phyloP scores from a whole-genome alignment of 192 early-diverging fungal genomes.

The Coemansia sp. region DNA sequence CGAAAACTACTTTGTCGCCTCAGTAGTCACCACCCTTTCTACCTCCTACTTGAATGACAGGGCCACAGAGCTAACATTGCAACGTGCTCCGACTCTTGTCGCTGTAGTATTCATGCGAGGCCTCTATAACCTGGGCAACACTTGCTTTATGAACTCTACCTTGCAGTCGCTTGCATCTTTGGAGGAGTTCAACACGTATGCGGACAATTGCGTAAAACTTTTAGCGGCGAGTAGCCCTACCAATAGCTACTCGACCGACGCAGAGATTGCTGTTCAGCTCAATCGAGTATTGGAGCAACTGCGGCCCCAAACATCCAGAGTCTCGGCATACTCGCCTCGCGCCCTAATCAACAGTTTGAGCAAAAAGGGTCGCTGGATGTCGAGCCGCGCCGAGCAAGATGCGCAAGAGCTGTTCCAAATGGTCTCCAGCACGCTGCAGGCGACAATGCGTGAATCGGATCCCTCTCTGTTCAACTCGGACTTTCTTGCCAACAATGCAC shows the following conservation, averaged over 20 bases:
- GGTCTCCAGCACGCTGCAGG: slow-evolving; percentile 46
- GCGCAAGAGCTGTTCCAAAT: slow-evolving; percentile 66
- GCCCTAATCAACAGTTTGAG: slow-evolving; percentile 53
- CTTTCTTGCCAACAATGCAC: slow-evolving; percentile 24
- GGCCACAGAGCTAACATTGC: background rate
- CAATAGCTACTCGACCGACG: slow-evolving; percentile 25
- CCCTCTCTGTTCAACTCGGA: slow-evolving; percentile 38
- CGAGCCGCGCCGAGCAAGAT: slow-evolving; percentile 60
- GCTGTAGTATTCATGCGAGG: slow-evolving; percentile 59
- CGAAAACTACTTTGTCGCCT: background rate
- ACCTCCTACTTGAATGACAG: background rate
- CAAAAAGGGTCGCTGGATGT: slow-evolving; percentile 55
- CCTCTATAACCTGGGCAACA: slow-evolving; percentile 81
- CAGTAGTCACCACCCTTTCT: background rate
- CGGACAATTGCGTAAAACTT: slow-evolving; percentile 36
- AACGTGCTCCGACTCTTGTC: background rate
- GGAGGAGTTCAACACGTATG: slow-evolving; percentile 25
- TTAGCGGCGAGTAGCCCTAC: background rate
- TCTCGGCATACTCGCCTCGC: slow-evolving; percentile 43
- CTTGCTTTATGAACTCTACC: slow-evolving; percentile 85
- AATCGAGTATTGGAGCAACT: slow-evolving; percentile 39
- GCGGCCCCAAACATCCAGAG: slow-evolving; percentile 20
- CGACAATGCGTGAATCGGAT: slow-evolving; percentile 26
- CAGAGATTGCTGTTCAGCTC: slow-evolving; percentile 26
- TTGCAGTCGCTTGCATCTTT: slow-evolving; percentile 57